Conservation (phyloP, 108 stramenopile genomes). For the Ochromonas danica region DNA sequence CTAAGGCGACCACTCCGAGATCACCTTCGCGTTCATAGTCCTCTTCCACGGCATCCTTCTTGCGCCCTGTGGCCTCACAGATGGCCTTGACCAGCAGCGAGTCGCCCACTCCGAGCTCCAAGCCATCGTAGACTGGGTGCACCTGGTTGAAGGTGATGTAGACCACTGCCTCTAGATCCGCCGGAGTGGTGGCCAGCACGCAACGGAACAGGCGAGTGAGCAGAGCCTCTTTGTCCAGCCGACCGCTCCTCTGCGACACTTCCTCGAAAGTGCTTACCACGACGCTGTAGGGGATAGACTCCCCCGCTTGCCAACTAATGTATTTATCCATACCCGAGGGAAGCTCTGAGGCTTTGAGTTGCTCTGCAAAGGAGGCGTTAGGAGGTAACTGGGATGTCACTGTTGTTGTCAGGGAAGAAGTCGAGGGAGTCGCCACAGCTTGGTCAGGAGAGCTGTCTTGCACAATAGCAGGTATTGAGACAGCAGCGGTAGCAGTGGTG, state of each 20-base stretch:
- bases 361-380: no score
- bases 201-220: conserved; percentile 69
- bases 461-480: no score
- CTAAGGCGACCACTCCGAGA: conserved; percentile 83
- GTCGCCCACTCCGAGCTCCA: conserved; percentile 97
- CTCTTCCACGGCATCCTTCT: conserved; percentile 70
- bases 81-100: conserved; percentile 89
- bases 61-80: conserved; percentile 70
- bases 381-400: no score
- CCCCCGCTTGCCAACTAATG: neutral
- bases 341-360: no score
- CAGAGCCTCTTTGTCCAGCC: conserved; percentile 81
- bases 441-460: no score
- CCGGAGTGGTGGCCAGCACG: conserved; percentile 52
- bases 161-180: conserved; percentile 71
- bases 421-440: no score
- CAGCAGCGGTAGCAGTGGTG: no score
- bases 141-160: conserved; percentile 83
- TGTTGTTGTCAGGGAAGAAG: no score
- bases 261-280: conserved; percentile 66
- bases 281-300: conserved; percentile 63
- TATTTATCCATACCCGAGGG: no score
- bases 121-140: conserved; percentile 85
- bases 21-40: conserved; percentile 81
- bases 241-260: conserved; percentile 71